A percentile compares a stretch with the other conserved stretches of the same genome.
These are phyloP conservation scores for Arabis hirsuta DNA, from an alignment of 345 rosid species.

Conservation along the genomic window DNA sequence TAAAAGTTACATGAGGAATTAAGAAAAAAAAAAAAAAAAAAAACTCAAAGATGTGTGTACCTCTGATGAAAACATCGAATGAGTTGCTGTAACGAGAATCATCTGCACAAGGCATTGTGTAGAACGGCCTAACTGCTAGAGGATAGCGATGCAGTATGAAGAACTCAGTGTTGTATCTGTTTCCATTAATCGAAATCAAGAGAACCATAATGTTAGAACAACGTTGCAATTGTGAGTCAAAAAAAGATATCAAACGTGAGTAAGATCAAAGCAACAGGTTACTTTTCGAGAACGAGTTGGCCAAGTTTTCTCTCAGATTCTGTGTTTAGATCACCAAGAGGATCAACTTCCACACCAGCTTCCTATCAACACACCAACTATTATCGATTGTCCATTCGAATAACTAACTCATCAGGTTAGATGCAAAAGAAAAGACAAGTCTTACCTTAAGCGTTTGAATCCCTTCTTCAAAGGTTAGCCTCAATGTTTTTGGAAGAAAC, in stretches of 20 bases:
- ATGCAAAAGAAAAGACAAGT: neutral
- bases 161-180: conserved; percentile 82
- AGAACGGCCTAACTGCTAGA: conserved; percentile 80
- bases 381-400: too few relatives aligned
- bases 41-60: conserved; percentile 40
- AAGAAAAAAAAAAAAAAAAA: too few relatives aligned
- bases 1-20: too few relatives aligned
- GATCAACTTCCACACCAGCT: too few relatives aligned
- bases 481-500: conserved; percentile 63
- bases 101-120: conserved; percentile 86
- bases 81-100: conserved; percentile 72
- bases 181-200: neutral
- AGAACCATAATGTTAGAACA: too few relatives aligned
- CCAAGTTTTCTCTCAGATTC: too few relatives aligned
- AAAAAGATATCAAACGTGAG: too few relatives aligned
- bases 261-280: too few relatives aligned
- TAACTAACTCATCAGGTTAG: neutral
- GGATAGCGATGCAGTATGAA: conserved; percentile 81
- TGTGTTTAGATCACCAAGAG: too few relatives aligned
- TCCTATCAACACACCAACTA: too few relatives aligned
- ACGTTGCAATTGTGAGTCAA: too few relatives aligned
- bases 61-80: conserved; percentile 88
- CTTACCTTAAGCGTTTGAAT: too few relatives aligned
- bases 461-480: conserved; percentile 45
- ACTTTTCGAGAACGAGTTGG: conserved; percentile 65